phyloP scores from a whole-genome alignment of 2,329 filamentous ascomycete species.

The Fusarium heterosporum region DNA sequence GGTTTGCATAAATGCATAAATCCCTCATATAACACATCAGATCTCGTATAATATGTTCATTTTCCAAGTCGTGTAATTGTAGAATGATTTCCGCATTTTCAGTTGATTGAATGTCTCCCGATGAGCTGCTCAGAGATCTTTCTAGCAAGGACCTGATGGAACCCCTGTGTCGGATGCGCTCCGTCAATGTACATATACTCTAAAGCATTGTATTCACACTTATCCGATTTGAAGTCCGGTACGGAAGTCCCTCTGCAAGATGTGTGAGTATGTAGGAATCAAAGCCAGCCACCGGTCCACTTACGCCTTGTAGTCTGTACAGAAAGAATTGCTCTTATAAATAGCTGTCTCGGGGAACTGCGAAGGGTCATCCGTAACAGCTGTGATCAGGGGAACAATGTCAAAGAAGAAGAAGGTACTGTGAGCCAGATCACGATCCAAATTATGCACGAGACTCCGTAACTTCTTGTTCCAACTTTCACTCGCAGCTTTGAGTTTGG shows the following conservation, averaged over 20 bases:
- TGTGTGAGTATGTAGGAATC: background rate
- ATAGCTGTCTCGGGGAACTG: conserved; percentile 6
- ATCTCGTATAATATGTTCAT: no score
- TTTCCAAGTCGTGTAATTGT: no score
- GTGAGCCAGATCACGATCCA: background rate
- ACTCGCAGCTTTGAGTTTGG: background rate
- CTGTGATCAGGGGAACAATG: background rate
- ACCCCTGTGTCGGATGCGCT: conserved; percentile 20
- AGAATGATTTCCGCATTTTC: no score
- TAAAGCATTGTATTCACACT: conserved; percentile 7
- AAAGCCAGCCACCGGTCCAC: no score
- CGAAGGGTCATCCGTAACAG: background rate
- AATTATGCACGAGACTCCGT: background rate
- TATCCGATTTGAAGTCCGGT: conserved; percentile 7
- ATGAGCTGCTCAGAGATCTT: conserved; percentile 6
- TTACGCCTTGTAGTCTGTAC: conserved; percentile 16
- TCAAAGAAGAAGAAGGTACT: conserved; percentile 17
- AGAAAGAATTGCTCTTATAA: conserved; percentile 9
- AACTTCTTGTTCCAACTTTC: conserved; percentile 15
- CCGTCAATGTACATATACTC: conserved; percentile 30
- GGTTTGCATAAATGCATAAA: no score
- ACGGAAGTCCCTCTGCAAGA: background rate
- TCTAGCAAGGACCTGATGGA: conserved; percentile 20
- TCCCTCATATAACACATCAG: no score
- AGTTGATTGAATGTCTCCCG: no score